phyloP scores from a whole-genome alignment of 805 yeast species.

The Candida namnaoensis region DNA sequence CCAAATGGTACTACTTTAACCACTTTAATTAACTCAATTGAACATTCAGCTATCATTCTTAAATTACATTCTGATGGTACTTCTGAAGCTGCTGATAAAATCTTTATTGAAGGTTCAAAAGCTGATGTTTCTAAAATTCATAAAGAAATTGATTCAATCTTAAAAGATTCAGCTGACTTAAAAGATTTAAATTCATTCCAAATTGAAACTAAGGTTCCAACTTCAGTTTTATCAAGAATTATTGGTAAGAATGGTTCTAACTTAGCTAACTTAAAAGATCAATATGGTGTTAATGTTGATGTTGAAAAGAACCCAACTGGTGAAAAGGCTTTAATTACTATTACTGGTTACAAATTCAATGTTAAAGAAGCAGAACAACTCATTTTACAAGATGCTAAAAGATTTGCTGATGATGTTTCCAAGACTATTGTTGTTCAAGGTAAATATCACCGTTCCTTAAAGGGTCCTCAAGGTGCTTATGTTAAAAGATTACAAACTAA shows the following conservation, averaged over 20 bases:
- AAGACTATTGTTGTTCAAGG: slow-evolving; percentile 61
- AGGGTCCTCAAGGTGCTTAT: slow-evolving; percentile 77
- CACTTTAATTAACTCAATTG: slow-evolving; percentile 22
- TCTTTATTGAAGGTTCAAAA: slow-evolving; percentile 64
- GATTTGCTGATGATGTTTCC: slow-evolving; percentile 75
- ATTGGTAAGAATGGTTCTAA: slow-evolving; percentile 87
- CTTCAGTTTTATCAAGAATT: slow-evolving; percentile 60
- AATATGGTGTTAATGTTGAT: slow-evolving; percentile 70
- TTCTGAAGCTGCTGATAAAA: slow-evolving; percentile 38
- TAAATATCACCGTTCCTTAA: slow-evolving; percentile 71
- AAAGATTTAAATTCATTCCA: slow-evolving; percentile 34
- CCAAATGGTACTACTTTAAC: slow-evolving; percentile 53
- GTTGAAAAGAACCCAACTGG: slow-evolving; percentile 46
- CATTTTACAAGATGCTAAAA: slow-evolving; percentile 51
- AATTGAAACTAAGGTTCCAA: slow-evolving; percentile 51
- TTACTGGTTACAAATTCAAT: slow-evolving; percentile 74
- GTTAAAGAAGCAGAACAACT: slow-evolving; percentile 63
- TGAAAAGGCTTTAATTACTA: slow-evolving; percentile 39
- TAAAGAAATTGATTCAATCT: slow-evolving; percentile 41
- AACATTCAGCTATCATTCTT: slow-evolving; percentile 28
- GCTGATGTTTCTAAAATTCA: slow-evolving; percentile 48
- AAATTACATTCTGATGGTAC: slow-evolving; percentile 31
- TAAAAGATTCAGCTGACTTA: slow-evolving; percentile 47
- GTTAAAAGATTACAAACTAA: slow-evolving; percentile 82
- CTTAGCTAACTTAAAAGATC: slow-evolving; percentile 58